Evolutionary conservation across 2,329 filamentous ascomycete genomes (phyloP).

Genomic region (Xylariaceae sp.): DNA sequence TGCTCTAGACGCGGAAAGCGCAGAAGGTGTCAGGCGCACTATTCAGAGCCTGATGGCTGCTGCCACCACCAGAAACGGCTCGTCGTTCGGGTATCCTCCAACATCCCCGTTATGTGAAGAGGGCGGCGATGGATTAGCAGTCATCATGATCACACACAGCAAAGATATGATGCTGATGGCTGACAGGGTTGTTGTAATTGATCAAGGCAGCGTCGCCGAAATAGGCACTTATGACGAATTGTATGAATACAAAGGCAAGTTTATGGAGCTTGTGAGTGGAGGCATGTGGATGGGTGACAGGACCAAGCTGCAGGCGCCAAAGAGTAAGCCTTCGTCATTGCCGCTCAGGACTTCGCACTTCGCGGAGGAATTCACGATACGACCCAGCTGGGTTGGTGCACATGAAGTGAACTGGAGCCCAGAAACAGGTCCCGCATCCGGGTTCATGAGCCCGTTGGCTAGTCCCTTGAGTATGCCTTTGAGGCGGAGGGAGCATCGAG

Average conservation of each 20-base stretch:
- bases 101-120: no score
- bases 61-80: constrained; percentile 20
- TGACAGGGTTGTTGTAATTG: constrained; percentile 67
- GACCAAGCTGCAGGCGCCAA: neutral
- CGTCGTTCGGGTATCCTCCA: no score
- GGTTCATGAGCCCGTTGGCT: constrained; percentile 20
- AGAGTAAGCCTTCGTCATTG: neutral
- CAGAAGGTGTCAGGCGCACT: constrained; percentile 59
- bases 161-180: constrained; percentile 83
- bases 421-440: constrained; percentile 5
- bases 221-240: constrained; percentile 63
- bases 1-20: constrained; percentile 68
- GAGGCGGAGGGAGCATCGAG: constrained; percentile 18
- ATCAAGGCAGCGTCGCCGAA: constrained; percentile 63
- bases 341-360: neutral
- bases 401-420: constrained; percentile 7
- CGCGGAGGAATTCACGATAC: constrained; percentile 5
- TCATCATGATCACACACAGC: constrained; percentile 79
- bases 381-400: constrained; percentile 15
- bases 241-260: constrained; percentile 37
- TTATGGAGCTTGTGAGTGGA: constrained; percentile 38
- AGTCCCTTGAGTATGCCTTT: constrained; percentile 19
- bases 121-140: constrained; percentile 44
- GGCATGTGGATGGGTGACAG: constrained; percentile 15
- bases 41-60: constrained; percentile 48